Percentiles rank a stretch among this genome's conserved stretches.
phyloP scores from a whole-genome alignment of 441 rosid genomes.

The Euphorbia celastroides region DNA sequence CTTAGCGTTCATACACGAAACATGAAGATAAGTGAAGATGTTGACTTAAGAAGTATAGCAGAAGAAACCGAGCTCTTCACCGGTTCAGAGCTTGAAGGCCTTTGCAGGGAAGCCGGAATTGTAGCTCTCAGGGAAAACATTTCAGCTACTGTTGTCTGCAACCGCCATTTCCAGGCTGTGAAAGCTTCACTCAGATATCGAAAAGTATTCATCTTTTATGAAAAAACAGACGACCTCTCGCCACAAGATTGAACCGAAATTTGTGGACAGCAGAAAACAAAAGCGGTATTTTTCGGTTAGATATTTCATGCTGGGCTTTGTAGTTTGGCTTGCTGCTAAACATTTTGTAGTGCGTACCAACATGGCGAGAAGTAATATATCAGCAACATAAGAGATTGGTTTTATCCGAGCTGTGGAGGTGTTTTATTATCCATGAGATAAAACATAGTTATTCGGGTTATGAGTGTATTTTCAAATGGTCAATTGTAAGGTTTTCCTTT shows the following conservation, averaged over 20 bases:
- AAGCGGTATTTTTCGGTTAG: slow-evolving; percentile 25
- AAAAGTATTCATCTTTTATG: slow-evolving; percentile 54
- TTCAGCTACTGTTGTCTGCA: slow-evolving; percentile 44
- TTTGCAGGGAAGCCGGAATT: slow-evolving; percentile 82
- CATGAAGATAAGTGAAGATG: slow-evolving; percentile 63
- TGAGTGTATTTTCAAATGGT: too few relatives aligned
- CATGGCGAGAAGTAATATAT: slow-evolving; percentile 15
- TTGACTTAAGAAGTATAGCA: slow-evolving; percentile 63
- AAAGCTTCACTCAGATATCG: slow-evolving; percentile 55
- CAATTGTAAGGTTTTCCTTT: too few relatives aligned
- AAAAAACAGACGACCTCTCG: slow-evolving; percentile 21
- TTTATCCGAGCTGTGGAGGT: too few relatives aligned
- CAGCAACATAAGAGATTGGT: slow-evolving; percentile 20
- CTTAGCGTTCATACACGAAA: slow-evolving; percentile 73
- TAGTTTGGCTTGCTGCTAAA: slow-evolving; percentile 32
- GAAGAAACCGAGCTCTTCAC: slow-evolving; percentile 77
- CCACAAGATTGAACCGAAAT: slow-evolving; percentile 11
- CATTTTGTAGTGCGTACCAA: slow-evolving; percentile 25
- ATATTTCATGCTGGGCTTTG: slow-evolving; percentile 31
- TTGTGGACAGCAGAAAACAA: slow-evolving; percentile 6
- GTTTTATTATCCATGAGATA: too few relatives aligned
- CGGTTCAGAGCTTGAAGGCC: slow-evolving; percentile 79
- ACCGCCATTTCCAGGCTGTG: slow-evolving; percentile 61
- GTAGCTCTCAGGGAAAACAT: slow-evolving; percentile 86
- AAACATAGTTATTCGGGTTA: too few relatives aligned